Conservation (phyloP, 2,329 filamentous ascomycete species). For the Penicillium sp. region DNA sequence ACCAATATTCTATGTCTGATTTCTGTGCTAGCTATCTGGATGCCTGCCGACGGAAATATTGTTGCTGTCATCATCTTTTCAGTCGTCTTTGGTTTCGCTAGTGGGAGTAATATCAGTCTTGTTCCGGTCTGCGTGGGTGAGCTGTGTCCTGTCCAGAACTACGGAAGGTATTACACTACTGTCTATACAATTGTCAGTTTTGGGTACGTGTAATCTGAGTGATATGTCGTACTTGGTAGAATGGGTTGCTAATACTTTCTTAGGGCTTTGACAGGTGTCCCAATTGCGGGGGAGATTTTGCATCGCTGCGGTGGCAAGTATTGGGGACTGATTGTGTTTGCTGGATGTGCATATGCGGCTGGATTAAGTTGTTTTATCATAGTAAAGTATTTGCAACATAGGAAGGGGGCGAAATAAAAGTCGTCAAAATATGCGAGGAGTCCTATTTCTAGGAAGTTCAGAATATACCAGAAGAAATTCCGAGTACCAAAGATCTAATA, state of each 20-base stretch:
- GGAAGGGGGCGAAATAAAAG: not conserved
- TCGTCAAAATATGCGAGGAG: no score
- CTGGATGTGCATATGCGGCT: constrained; percentile 16
- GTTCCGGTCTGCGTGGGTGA: constrained; percentile 49
- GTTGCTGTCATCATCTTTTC: constrained; percentile 22
- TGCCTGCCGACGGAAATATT: constrained; percentile 22
- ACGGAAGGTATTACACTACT: constrained; percentile 43
- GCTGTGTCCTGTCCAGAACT: constrained; percentile 44
- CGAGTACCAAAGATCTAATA: no score
- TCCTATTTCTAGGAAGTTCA: no score
- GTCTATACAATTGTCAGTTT: constrained; percentile 33
- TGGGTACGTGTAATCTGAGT: constrained; percentile 13
- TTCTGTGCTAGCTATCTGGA: constrained; percentile 29
- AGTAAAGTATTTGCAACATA: not conserved
- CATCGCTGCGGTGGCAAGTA: constrained; percentile 27
- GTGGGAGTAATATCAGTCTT: constrained; percentile 41
- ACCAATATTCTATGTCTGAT: constrained; percentile 28
- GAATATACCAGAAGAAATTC: no score
- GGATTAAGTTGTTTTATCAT: constrained; percentile 16
- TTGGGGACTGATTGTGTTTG: constrained; percentile 27
- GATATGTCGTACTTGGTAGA: no score
- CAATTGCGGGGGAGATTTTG: constrained; percentile 31
- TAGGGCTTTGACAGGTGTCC: constrained; percentile 28
- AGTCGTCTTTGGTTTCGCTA: constrained; percentile 37
- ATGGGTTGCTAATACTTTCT: constrained; percentile 1